Evolutionary conservation across 257 asterid species (phyloP).

Genomic region (Solanum corneliomulleri): DNA sequence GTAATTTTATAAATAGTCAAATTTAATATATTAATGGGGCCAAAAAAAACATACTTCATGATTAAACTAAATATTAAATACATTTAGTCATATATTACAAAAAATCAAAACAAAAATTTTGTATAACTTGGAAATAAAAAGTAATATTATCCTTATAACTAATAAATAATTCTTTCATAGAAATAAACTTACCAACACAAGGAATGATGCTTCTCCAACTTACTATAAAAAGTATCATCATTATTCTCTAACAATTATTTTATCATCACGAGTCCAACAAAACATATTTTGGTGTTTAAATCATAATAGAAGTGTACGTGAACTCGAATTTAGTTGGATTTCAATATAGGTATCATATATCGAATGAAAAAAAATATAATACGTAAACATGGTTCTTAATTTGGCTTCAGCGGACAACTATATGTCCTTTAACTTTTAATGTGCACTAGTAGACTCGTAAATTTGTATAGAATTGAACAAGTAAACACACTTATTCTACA

Average conservation of each 20-base stretch:
- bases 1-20: neutral
- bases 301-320: no score
- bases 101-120: neutral
- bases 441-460: no score
- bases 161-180: neutral
- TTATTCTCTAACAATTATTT: neutral
- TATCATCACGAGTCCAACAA: neutral
- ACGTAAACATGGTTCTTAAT: no score
- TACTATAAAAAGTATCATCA: neutral
- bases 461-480: no score
- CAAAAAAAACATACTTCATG: no score
- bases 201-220: neutral
- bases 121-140: neutral
- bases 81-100: neutral
- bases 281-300: neutral
- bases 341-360: no score
- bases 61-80: neutral
- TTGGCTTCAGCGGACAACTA: fast-evolving
- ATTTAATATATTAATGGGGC: no score
- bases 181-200: neutral
- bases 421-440: no score
- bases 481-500: no score
- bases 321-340: no score
- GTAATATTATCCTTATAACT: neutral
- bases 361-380: no score